Base-by-base conservation (phyloP, 345 rosid species). In the Capsella bursapastoris region DNA sequence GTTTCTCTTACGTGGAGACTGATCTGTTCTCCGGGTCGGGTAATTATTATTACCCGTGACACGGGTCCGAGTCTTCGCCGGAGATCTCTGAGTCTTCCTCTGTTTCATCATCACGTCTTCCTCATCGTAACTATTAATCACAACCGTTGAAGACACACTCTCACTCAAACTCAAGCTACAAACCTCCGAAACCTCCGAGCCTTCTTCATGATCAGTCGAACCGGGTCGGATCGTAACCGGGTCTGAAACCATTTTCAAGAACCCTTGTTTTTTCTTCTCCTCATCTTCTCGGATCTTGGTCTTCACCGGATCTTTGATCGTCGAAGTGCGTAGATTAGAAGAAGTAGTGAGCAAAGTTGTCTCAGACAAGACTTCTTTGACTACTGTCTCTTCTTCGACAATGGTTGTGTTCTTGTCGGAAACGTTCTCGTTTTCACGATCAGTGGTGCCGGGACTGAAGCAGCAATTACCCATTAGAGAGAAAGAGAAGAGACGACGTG, bases 351-450 rank as follows among this genome's bases (percentile, higher is more conserved):
- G 76, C 5, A 53, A 66, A 2, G 88, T 83, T 14, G 85, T 86
- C 70, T 88, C 96, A 3, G 98, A 84, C 69, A 90, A 82, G 3
- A 93, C 90, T 82, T 93, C 93, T 73, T 93, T 93, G 13, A 91
- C 97, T 4, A 91, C 93, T 0, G 93, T 82, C 55, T 90, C 98
- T 80, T 84, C 92, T 56, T 89, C 92, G 44, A 63, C 40, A 58
- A n/a, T 68, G 76, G 69, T 18, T 29, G 64, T 71, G 6, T 68
- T 47, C 34, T 80, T 72, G 53, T 57, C 69, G 66, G 81, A 40
- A 57, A 13, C 6, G 7, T 71, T 40, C 28, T 77, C 72, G 2
- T 65, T 13, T 38, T 51, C 13, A 18, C 47, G 49, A 45, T 77
- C 67, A 14, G 63, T 69, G 1, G 7, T 57, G 2, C 76, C 56